phyloP scores from a whole-genome alignment of 2,329 filamentous ascomycete genomes.

The Fusarium globosum region DNA sequence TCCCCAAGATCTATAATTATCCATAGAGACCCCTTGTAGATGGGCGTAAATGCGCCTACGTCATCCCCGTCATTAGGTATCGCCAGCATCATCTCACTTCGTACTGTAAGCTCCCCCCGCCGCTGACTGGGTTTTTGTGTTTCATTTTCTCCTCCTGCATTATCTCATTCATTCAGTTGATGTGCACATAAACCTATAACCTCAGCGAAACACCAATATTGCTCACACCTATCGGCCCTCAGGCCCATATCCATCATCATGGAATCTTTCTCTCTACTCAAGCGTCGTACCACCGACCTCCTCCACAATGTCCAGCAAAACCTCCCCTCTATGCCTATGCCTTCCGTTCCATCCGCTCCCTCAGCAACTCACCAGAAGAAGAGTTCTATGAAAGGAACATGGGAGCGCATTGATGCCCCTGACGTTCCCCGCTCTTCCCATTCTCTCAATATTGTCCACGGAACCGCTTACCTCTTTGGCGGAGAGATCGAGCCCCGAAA shows the following conservation, averaged over 20 bases:
- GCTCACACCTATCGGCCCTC: constrained; percentile 13
- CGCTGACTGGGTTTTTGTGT: constrained; percentile 21
- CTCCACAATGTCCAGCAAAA: constrained; percentile 62
- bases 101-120: constrained; percentile 38
- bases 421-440: constrained; percentile 79
- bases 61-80: constrained; percentile 27
- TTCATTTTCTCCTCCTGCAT: constrained; percentile 24
- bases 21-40: constrained; percentile 17
- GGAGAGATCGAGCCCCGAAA: constrained; percentile 75
- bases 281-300: constrained; percentile 66
- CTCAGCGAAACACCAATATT: not conserved
- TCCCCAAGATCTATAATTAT: constrained; percentile 12
- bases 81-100: constrained; percentile 33
- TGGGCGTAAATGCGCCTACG: constrained; percentile 26
- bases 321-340: constrained; percentile 54
- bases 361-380: constrained; percentile 36
- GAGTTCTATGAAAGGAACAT: constrained; percentile 64
- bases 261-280: constrained; percentile 65
- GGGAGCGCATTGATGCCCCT: constrained; percentile 67
- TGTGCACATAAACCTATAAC: not conserved
- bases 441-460: constrained; percentile 68
- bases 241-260: constrained; percentile 30
- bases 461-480: constrained; percentile 76
- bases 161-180: constrained; percentile 9
- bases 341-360: constrained; percentile 51